Evolutionary conservation across 305 asterid genomes (phyloP), one percentile per base, ranked within the genome.

Genomic region (Fraxinus dipetala): DNA sequence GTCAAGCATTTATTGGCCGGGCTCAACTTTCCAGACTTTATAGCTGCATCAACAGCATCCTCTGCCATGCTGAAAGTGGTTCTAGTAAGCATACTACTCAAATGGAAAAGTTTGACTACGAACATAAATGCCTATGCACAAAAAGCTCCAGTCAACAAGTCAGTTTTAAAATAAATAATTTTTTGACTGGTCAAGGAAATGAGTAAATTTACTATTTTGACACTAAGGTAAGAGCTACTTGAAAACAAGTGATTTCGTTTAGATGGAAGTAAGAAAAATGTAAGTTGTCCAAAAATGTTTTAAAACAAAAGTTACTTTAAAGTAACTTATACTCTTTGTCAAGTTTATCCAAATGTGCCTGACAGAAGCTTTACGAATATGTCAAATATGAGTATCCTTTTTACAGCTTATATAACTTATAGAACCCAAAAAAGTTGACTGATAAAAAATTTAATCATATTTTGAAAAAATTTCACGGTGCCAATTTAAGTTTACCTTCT

Each of bases 11-110:
- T 86, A 82, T 87, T 96, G 48, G 83, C 82, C 28, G 97, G 94
- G 79, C 85, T 91, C 90, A 96, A 87, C 72, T 93, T 91, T 83
- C 98, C 99, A 70, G 96, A 94, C 82, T 89, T 85, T 82, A 96
- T 87, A 86, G 98, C 99, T 65, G 88, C 87, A 78, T 96, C 90
- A 78, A 96, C 98, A 8, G 99, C 98, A 90, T 96, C 98, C 87
- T 96, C 98, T 79, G 99, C 99, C 99, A 94, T 94, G 89, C 99
- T 96, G 98, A 77, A 89, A 86, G 22, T 40, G 78, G 28, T 63
- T 79, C 16, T 28, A 59, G 83, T 89, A 73, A 90, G 86, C 76
- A 80, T 78, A 67, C 10, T 13, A 28, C 72, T 24, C 59, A 48
- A 48, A 48, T 16, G 59, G 35, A 45, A 82, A 63, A 35, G 38